Conservation (phyloP, 225 moss, liverwort and hornwort species). For the Pseudoscleropodium purum region DNA sequence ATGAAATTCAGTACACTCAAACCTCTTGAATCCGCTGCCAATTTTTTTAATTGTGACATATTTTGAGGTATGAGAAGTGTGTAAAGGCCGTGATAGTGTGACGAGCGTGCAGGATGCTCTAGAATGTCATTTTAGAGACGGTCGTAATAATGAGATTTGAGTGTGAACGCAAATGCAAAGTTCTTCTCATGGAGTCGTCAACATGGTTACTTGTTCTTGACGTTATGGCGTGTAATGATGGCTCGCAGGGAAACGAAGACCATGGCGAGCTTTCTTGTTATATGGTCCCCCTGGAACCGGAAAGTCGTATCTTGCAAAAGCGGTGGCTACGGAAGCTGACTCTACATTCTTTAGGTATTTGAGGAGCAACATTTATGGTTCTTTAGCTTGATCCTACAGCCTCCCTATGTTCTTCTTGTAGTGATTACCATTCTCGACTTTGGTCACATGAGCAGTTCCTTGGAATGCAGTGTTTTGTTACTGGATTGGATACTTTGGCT, state of each 20-base stretch:
- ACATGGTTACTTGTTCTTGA: not conserved
- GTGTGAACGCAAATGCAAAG: not conserved
- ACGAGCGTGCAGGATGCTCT: not conserved
- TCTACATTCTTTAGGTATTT: conserved; percentile 80
- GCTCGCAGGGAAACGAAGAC: conserved; percentile 68
- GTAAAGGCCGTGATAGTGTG: not conserved
- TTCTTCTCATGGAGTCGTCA: not conserved
- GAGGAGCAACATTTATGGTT: not conserved
- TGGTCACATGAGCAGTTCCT: not conserved
- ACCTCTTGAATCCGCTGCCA: not conserved
- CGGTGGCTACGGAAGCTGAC: conserved; percentile 94
- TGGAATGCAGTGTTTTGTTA: not conserved
- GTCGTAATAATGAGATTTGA: not conserved
- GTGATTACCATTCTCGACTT: not conserved
- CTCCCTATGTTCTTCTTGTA: not conserved
- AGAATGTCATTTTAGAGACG: not conserved
- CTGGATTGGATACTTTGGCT: not conserved
- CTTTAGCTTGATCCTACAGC: not conserved
- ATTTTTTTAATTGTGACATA: not conserved
- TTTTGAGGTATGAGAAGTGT: not conserved
- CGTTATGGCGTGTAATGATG: not conserved
- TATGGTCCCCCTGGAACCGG: conserved; percentile 97
- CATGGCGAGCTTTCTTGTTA: conserved; percentile 91
- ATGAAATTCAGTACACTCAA: not conserved
- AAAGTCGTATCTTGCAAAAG: conserved; percentile 97